Percentiles rank a stretch among this genome's conserved stretches.
Conservation (phyloP, 768 basidiomycete genomes). For the Dacryopinax primogenitus region DNA sequence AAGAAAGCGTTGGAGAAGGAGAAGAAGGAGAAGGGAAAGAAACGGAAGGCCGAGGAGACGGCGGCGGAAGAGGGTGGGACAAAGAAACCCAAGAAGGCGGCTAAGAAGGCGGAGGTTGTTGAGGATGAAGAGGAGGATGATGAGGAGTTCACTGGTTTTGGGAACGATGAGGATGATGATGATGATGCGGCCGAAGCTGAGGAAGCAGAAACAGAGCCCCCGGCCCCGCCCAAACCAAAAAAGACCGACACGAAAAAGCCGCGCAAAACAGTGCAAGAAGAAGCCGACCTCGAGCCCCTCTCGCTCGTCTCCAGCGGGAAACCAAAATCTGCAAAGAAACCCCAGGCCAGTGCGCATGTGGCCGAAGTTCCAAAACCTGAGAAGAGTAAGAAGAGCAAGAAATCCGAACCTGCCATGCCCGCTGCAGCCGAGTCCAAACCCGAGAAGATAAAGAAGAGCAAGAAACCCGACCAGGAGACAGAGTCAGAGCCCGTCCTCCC, state of each 20-base stretch:
- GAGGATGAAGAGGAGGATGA: background rate
- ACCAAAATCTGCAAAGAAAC: background rate
- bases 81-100: slow-evolving; percentile 4
- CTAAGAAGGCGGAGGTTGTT: slow-evolving; percentile 16
- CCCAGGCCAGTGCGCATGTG: too few relatives aligned
- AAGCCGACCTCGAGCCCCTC: background rate
- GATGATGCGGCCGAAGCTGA: background rate
- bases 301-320: background rate
- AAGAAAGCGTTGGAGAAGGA: background rate
- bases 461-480: too few relatives aligned
- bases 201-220: background rate
- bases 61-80: slow-evolving; percentile 11
- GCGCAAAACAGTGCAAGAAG: background rate
- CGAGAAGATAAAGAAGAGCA: too few relatives aligned
- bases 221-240: background rate
- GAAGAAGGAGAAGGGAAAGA: slow-evolving; percentile 12
- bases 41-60: slow-evolving; percentile 13
- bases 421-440: background rate
- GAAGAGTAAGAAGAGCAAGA: too few relatives aligned
- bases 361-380: too few relatives aligned
- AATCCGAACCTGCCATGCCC: background rate
- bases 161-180: background rate
- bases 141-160: background rate
- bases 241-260: background rate
- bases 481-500: too few relatives aligned